Base-by-base conservation (phyloP, 2,329 filamentous ascomycete genomes). In the Penicillium sp. region DNA sequence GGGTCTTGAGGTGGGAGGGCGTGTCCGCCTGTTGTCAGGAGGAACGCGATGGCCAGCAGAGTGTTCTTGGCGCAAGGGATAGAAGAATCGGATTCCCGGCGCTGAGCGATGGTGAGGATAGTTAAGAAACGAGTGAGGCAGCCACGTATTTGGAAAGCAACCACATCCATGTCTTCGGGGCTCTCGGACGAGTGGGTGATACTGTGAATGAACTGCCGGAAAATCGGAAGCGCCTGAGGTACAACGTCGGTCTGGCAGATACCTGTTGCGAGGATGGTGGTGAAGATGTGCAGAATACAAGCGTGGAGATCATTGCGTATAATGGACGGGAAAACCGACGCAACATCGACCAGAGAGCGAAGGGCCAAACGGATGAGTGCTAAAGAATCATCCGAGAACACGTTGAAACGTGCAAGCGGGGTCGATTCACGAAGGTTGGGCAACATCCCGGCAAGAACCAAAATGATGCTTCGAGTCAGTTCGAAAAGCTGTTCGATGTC, bases 401-500 rank as follows among this genome's bases (percentile, higher is more conserved):
- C 82, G 54, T 86, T 82, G 57, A 88, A 83, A 31, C 86, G 82
- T 18, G 80, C 81, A 53, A 76, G 75, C 50, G 77, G 80, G 23
- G 77, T 81, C 33, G 58, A 59, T 36, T 72, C 68, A 7, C 68
- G 63, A 10, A 74, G 62, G 45, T 91, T 94, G 4, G 94, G 93
- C 15, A 98, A 73, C 26, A 96, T 73, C 1, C 90, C 88, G 0
- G 89, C 86, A 18, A 98, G 75, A 2, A 97, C 91, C 7, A 98
- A 75, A 11, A 97, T 91, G 48, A 97, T 96, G 60, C 96, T 95
- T 49, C 93, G 81, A 0, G 93, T 98, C 32, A 98, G 75, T 67
- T 98, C 93, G 57, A 98, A 98, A 0, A 98, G 77, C 67, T 98
- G 93, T 60, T 98, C 93, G 48, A 98, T 95, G 60, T 98, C 93